A percentile compares a stretch with the other conserved stretches of the same genome.
Conservation (phyloP, 345 rosid genomes). For the Dipteronia dyeriana region DNA sequence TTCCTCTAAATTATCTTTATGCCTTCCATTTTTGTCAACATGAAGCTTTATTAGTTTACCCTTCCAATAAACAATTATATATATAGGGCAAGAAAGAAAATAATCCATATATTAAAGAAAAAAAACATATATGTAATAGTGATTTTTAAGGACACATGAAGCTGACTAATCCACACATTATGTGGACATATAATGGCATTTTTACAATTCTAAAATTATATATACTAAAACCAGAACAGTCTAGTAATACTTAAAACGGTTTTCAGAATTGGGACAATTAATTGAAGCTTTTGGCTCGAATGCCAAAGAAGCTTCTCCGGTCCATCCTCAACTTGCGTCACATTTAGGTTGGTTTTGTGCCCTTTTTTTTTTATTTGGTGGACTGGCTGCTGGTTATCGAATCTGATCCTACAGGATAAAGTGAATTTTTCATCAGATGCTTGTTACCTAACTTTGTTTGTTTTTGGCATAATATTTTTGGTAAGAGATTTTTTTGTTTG, state of each 20-base stretch:
- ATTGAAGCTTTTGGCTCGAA: too few relatives aligned
- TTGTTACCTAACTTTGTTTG: background rate
- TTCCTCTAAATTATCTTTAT: background rate
- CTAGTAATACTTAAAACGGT: background rate
- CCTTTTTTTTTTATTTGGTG: background rate
- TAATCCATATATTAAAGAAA: too few relatives aligned
- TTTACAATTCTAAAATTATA: background rate
- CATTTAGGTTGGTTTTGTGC: background rate
- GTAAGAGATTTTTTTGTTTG: background rate
- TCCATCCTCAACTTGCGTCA: background rate
- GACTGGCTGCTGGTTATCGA: slow-evolving; percentile 7
- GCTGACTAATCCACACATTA: background rate
- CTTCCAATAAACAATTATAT: background rate
- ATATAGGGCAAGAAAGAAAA: too few relatives aligned
- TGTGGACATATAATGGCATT: background rate
- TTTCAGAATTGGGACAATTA: slow-evolving; percentile 6
- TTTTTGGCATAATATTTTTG: slow-evolving; percentile 18
- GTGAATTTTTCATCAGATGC: slow-evolving; percentile 13
- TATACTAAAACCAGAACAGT: background rate
- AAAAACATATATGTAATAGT: too few relatives aligned
- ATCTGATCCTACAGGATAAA: slow-evolving; percentile 22
- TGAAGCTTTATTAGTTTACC: background rate
- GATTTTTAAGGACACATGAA: background rate
- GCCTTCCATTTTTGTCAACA: background rate
- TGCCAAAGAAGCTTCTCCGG: slow-evolving; percentile 21